These are phyloP conservation scores for Trametes cinnabarina DNA, from an alignment of 768 basidiomycete species.

Conservation along the genomic window DNA sequence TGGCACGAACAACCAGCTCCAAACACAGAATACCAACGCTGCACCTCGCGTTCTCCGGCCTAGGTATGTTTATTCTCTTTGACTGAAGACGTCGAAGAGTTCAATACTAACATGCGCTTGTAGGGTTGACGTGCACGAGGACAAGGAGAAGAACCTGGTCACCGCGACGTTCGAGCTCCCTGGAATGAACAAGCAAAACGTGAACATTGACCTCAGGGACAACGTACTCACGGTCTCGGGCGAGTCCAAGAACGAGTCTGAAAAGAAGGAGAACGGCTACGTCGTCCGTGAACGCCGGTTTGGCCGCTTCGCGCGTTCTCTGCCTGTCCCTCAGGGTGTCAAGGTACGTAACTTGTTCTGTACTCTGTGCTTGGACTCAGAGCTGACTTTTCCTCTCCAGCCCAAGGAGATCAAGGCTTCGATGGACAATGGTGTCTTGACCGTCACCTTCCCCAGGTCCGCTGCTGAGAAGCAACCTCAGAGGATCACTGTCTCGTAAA, in stretches of 20 bases:
- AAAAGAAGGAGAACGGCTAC: conserved; percentile 35
- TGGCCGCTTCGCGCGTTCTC: conserved; percentile 25
- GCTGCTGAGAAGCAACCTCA: conserved; percentile 24
- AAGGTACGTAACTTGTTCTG: conserved; percentile 16
- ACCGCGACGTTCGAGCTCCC: conserved; percentile 59
- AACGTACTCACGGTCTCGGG: conserved; percentile 50
- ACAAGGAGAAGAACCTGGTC: conserved; percentile 43
- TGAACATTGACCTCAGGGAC: conserved; percentile 49
- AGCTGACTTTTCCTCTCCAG: too few species aligned
- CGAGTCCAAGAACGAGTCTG: conserved; percentile 36
- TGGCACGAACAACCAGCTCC: conserved; percentile 6
- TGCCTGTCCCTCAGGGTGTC: conserved; percentile 24
- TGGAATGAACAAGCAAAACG: conserved; percentile 47
- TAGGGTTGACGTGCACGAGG: conserved; percentile 55
- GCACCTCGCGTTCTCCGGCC: conserved; percentile 14
- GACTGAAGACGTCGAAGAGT: background rate
- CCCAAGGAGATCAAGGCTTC: conserved; percentile 22
- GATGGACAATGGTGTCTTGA: conserved; percentile 31
- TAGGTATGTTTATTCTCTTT: conserved; percentile 13
- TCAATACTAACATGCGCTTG: background rate
- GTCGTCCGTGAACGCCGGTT: conserved; percentile 31
- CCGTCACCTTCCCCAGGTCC: conserved; percentile 29
- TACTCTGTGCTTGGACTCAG: too few species aligned
- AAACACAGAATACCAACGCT: background rate
- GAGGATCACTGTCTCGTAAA: conserved; percentile 19